Evolutionary conservation across 805 yeast genomes (phyloP).

Genomic region (Yarrowia sp.): DNA sequence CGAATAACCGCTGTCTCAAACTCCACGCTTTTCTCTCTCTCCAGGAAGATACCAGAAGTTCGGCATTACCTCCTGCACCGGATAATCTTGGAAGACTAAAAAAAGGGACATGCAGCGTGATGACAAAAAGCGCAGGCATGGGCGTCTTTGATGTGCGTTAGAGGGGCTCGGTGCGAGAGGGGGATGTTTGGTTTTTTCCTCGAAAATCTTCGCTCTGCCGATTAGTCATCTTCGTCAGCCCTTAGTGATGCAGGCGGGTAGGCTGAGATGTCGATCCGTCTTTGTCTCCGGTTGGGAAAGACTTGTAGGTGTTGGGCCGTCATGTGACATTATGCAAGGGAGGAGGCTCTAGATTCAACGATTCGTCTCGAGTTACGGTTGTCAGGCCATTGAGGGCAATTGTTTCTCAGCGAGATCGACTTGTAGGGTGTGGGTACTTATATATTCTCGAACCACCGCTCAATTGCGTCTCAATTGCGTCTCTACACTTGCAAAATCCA

Average conservation of each 20-base stretch:
- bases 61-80: too few species aligned
- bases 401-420: too few species aligned
- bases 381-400: not conserved
- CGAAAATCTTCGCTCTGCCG: too few species aligned
- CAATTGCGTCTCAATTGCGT: too few species aligned
- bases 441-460: too few species aligned
- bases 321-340: conserved; percentile 16
- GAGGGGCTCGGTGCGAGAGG: not conserved
- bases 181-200: too few species aligned
- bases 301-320: not conserved
- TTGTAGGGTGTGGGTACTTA: too few species aligned
- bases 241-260: not conserved
- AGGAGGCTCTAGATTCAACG: not conserved
- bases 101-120: not conserved
- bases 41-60: too few species aligned
- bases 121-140: not conserved
- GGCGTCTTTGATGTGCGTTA: not conserved
- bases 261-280: not conserved
- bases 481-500: too few species aligned
- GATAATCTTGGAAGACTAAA: conserved; percentile 7
- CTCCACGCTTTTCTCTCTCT: too few species aligned
- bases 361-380: not conserved
- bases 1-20: too few species aligned
- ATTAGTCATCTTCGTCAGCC: not conserved
- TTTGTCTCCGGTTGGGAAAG: not conserved